phyloP scores from a whole-genome alignment of 2,329 filamentous ascomycete species.

The Canariomyces notabilis region DNA sequence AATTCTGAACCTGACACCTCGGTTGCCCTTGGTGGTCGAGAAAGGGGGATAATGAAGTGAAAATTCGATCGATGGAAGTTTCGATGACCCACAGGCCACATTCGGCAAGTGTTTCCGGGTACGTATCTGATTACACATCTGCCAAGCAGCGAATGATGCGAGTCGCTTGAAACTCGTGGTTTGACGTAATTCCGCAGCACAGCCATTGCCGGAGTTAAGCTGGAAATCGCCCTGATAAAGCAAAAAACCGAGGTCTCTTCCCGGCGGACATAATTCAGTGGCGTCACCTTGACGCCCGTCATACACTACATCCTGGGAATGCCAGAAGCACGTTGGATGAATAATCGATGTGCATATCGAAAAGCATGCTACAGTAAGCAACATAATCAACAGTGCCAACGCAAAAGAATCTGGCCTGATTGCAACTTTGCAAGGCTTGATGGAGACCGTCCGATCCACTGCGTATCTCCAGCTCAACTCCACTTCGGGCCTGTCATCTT shows the following conservation, averaged over 20 bases:
- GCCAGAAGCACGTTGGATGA: not conserved
- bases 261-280: too few relatives aligned
- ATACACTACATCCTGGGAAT: not conserved
- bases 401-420: too few relatives aligned
- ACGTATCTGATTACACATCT: too few relatives aligned
- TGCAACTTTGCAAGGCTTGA: too few relatives aligned
- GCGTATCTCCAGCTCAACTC: not conserved
- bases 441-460: too few relatives aligned
- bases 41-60: conserved; percentile 1
- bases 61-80: not conserved
- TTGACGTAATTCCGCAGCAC: conserved; percentile 11
- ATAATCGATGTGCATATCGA: not conserved
- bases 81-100: not conserved
- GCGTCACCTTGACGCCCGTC: too few relatives aligned
- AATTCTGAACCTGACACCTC: not conserved
- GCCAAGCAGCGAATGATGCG: too few relatives aligned
- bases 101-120: too few relatives aligned
- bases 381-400: too few relatives aligned
- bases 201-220: conserved; percentile 8
- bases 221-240: conserved; percentile 1
- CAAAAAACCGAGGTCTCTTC: too few relatives aligned
- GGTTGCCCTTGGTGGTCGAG: not conserved
- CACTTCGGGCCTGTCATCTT: not conserved
- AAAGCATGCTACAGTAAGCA: too few relatives aligned
- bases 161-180: too few relatives aligned